These are phyloP conservation scores for Millerozyma miso DNA, from an alignment of 805 yeast genomes.

Conservation along the genomic window DNA sequence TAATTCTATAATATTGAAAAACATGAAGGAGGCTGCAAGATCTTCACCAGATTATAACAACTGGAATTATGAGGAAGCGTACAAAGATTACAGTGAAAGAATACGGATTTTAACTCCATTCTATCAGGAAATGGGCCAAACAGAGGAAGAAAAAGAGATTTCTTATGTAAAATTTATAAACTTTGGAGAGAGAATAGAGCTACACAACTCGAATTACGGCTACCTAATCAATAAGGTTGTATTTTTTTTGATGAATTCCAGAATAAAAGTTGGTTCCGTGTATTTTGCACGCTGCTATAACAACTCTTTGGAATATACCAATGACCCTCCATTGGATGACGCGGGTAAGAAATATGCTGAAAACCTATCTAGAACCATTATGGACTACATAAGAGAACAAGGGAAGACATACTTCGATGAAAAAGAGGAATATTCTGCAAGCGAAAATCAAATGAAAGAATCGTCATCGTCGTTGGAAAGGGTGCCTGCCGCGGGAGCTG, in stretches of 20 bases:
- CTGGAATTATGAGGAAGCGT: conserved; percentile 72
- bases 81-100: conserved; percentile 70
- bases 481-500: conserved; percentile 47
- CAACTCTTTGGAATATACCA: conserved; percentile 54
- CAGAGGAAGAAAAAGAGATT: conserved; percentile 37
- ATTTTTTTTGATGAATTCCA: conserved; percentile 85
- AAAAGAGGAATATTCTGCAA: not conserved
- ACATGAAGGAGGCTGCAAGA: conserved; percentile 75
- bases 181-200: conserved; percentile 79
- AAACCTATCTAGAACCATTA: conserved; percentile 56
- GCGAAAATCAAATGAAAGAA: conserved; percentile 4
- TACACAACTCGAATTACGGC: conserved; percentile 80
- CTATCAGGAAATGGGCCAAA: conserved; percentile 68
- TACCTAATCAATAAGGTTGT: conserved; percentile 88
- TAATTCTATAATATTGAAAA: conserved; percentile 59
- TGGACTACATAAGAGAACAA: conserved; percentile 29
- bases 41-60: conserved; percentile 82
- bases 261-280: conserved; percentile 84
- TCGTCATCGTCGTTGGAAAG: conserved; percentile 31
- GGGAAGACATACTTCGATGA: conserved; percentile 30
- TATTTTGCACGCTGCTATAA: conserved; percentile 81
- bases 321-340: conserved; percentile 80
- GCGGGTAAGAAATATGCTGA: conserved; percentile 68
- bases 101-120: conserved; percentile 62
- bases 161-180: conserved; percentile 83